Conservation (phyloP, 495 filamentous ascomycete genomes). For the Rhizodiscina lignyota region DNA sequence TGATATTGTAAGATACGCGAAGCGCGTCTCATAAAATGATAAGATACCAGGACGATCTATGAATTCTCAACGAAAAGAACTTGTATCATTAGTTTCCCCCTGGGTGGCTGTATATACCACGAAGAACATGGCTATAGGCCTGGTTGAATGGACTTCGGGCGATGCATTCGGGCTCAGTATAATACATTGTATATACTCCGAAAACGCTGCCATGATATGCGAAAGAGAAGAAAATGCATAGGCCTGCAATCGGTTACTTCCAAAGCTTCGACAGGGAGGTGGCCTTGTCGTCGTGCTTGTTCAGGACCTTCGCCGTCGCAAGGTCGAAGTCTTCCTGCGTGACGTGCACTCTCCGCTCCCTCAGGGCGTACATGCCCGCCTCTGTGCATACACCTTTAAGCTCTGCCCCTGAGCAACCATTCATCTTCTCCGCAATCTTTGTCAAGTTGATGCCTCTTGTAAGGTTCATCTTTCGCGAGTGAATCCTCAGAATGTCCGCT, state of each 20-base stretch:
- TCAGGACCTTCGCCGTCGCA: constrained; percentile 96
- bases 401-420: constrained; percentile 92
- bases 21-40: no score
- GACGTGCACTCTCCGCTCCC: constrained; percentile 90
- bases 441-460: constrained; percentile 93
- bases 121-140: no score
- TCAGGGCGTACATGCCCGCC: constrained; percentile 91
- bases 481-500: constrained; percentile 94
- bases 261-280: constrained; percentile 77
- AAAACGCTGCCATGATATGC: no score
- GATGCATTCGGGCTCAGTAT: no score
- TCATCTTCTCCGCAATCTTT: constrained; percentile 99
- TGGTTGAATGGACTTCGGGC: no score
- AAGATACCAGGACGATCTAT: no score
- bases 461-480: constrained; percentile 94
- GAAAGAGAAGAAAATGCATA: no score
- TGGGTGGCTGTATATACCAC: no score
- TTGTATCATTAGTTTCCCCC: no score
- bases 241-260: constrained; percentile 44
- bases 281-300: constrained; percentile 99
- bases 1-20: no score
- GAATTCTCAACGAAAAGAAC: no score
- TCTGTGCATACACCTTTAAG: constrained; percentile 95
- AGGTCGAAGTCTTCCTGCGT: constrained; percentile 99
- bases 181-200: no score